Percentiles rank a stretch among this genome's conserved stretches.
phyloP scores from a whole-genome alignment of 2,329 filamentous ascomycete genomes.

The Zymoseptoria ardabiliae region DNA sequence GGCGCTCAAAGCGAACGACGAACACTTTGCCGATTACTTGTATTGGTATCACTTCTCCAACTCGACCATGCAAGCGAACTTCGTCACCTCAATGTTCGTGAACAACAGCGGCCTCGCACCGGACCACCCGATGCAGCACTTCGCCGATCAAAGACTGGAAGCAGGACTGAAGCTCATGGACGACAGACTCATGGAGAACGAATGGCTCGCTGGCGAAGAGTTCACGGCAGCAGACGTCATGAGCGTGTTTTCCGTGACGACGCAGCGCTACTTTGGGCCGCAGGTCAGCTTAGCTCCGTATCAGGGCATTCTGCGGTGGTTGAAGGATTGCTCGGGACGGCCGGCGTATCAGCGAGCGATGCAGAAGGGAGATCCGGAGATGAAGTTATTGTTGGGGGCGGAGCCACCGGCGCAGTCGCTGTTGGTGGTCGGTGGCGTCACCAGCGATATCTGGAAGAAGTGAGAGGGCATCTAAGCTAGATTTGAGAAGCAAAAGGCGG shows the following conservation, averaged over 20 bases:
- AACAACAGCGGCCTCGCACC: conserved; percentile 15
- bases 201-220: conserved; percentile 52
- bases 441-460: conserved; percentile 18
- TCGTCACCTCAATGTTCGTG: conserved; percentile 25
- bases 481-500: neutral
- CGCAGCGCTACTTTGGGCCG: conserved; percentile 48
- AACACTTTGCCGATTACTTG: conserved; percentile 51
- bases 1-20: conserved; percentile 36
- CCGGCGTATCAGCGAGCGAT: conserved; percentile 26
- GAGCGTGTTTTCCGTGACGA: conserved; percentile 53
- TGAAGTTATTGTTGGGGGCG: conserved; percentile 15
- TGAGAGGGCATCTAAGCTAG: neutral
- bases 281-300: conserved; percentile 20
- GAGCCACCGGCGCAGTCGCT: conserved; percentile 13
- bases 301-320: conserved; percentile 23
- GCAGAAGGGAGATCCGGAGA: conserved; percentile 28
- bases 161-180: conserved; percentile 41
- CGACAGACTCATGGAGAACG: conserved; percentile 38
- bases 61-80: conserved; percentile 30
- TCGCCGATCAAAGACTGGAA: conserved; percentile 29
- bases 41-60: conserved; percentile 48
- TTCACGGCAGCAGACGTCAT: conserved; percentile 61
- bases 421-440: conserved; percentile 11
- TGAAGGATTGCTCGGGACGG: conserved; percentile 22
- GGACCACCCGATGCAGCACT: conserved; percentile 26